Evolutionary conservation across 1,284 basidiomycete genomes (phyloP).

Genomic region (Termitomyces sp.): DNA sequence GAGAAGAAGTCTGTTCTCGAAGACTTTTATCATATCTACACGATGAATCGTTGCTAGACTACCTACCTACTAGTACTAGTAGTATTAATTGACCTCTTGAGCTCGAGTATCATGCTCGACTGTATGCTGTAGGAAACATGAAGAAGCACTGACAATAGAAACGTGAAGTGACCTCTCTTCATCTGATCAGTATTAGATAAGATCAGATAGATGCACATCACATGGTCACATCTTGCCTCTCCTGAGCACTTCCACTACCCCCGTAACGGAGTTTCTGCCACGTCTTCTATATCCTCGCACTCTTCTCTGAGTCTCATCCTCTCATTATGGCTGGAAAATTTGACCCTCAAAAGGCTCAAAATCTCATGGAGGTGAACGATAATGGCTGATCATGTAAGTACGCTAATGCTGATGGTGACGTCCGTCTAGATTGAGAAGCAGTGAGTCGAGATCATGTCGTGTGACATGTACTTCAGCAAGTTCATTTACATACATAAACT

Average conservation of each 20-base stretch:
- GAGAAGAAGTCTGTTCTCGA: no score
- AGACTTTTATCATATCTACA: no score
- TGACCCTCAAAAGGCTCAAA: constrained; percentile 84
- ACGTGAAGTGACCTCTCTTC: no score
- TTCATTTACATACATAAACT: constrained; percentile 1
- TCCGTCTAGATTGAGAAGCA: constrained; percentile 87
- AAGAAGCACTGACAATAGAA: no score
- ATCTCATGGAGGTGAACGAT: constrained; percentile 71
- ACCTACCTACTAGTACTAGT: no score
- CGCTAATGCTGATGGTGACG: constrained; percentile 1
- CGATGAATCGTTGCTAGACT: no score
- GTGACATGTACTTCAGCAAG: not conserved
- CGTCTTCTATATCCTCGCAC: constrained; percentile 17
- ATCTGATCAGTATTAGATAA: constrained; percentile 2
- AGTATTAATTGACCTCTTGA: no score
- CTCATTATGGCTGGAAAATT: constrained; percentile 54
- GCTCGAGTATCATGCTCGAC: not conserved
- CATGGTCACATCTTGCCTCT: constrained; percentile 1
- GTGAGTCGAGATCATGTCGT: constrained; percentile 39
- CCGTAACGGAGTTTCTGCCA: constrained; percentile 14
- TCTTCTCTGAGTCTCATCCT: constrained; percentile 5
- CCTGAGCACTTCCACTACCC: not conserved
- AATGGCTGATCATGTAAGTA: not conserved
- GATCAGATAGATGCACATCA: not conserved
- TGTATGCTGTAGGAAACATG: no score